These are phyloP conservation scores for Mortierella sp. DNA, from an alignment of 371 early-diverging fungal species.

Conservation along the genomic window DNA sequence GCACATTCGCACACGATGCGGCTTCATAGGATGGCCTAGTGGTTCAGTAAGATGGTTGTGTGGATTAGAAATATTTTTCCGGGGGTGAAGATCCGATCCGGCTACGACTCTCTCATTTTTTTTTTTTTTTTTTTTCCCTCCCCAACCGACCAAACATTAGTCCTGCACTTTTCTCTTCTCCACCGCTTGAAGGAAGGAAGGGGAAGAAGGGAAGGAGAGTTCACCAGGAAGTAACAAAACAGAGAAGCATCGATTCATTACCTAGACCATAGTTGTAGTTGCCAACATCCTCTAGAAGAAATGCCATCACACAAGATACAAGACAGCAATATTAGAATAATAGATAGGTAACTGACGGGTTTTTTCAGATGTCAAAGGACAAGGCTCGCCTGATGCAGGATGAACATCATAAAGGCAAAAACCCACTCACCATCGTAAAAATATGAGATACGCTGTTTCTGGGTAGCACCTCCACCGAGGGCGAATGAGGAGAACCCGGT, in stretches of 20 bases:
- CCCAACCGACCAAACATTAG: no score
- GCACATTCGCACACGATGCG: slow-evolving; percentile 96
- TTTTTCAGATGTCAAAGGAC: not conserved
- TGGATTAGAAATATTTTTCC: no score
- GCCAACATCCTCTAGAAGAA: slow-evolving; percentile 43
- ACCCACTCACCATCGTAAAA: slow-evolving; percentile 85
- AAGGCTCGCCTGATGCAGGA: not conserved
- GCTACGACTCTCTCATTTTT: no score
- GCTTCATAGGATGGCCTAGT: slow-evolving; percentile 98
- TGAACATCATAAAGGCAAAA: slow-evolving; percentile 65
- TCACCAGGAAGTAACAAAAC: not conserved
- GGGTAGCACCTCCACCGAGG: slow-evolving; percentile 47
- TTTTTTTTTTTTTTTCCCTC: no score
- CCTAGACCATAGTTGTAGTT: slow-evolving; percentile 54
- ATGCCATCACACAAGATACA: not conserved
- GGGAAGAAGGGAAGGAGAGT: not conserved
- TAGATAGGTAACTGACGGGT: not conserved
- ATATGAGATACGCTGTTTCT: slow-evolving; percentile 78
- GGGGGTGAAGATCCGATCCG: no score
- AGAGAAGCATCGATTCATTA: slow-evolving; percentile 10
- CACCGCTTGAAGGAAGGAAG: no score
- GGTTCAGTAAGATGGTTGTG: no score
- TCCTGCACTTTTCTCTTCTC: no score
- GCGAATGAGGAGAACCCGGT: slow-evolving; percentile 49
- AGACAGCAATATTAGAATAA: not conserved